Evolutionary conservation across 2,329 filamentous ascomycete species (phyloP).

Genomic region (Dryadomyces sulphureus): DNA sequence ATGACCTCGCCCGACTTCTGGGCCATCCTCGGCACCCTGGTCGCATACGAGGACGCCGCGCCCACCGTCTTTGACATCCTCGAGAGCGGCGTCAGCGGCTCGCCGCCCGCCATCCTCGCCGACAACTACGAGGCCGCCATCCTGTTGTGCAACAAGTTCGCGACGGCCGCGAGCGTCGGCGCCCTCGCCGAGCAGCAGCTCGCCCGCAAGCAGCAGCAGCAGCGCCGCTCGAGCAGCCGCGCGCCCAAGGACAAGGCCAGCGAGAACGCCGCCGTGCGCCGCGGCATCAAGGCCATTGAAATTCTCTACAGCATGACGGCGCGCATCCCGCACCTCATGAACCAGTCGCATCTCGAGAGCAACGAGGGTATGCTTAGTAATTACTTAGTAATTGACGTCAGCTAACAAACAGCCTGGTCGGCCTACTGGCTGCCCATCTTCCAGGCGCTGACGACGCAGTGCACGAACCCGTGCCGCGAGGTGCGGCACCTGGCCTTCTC

Average conservation of each 20-base stretch:
- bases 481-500: constrained; percentile 81
- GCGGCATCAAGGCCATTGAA: constrained; percentile 67
- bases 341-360: constrained; percentile 81
- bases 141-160: constrained; percentile 74
- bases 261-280: constrained; percentile 57
- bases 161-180: constrained; percentile 63
- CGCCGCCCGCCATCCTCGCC: constrained; percentile 72
- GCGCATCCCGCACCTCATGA: constrained; percentile 73
- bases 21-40: constrained; percentile 69
- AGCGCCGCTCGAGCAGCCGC: constrained; percentile 14
- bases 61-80: constrained; percentile 76
- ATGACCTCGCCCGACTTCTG: constrained; percentile 97
- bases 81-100: constrained; percentile 57
- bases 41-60: constrained; percentile 54
- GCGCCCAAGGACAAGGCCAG: constrained; percentile 37
- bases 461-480: constrained; percentile 85
- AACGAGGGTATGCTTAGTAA: constrained; percentile 48
- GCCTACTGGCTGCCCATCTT: constrained; percentile 97
- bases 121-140: constrained; percentile 93
- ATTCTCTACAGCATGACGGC: constrained; percentile 71
- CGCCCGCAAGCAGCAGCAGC: constrained; percentile 28
- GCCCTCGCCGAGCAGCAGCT: constrained; percentile 54
- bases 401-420: constrained; percentile 57
- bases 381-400: not conserved
- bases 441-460: constrained; percentile 74